Conservation (phyloP, 495 filamentous ascomycete species). For the Paragyromitra xinjiangensis region DNA sequence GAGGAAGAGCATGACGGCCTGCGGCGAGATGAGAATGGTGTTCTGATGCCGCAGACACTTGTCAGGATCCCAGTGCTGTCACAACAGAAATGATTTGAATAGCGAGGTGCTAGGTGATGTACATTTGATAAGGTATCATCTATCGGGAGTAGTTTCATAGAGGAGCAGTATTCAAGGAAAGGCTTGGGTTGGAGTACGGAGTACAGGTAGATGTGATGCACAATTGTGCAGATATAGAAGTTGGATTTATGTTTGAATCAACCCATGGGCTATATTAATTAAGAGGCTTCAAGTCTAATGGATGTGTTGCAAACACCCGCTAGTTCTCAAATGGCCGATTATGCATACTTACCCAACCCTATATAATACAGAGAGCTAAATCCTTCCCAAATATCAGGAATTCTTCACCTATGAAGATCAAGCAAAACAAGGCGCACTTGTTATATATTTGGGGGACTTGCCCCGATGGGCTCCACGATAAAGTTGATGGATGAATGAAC, state of each 20-base stretch:
- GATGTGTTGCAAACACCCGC: background rate
- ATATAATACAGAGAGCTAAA: no score
- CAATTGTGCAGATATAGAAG: conserved; percentile 13
- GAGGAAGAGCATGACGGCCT: conserved; percentile 60
- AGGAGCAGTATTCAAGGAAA: conserved; percentile 4
- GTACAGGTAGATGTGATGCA: conserved; percentile 21
- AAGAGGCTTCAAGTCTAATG: background rate
- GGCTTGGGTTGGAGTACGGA: conserved; percentile 30
- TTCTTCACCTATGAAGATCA: background rate
- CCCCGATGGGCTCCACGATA: background rate
- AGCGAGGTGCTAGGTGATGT: background rate
- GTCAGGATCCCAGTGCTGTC: conserved; percentile 72
- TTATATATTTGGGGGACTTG: background rate
- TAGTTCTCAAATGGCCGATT: background rate
- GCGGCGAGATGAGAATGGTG: conserved; percentile 59
- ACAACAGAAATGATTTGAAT: conserved; percentile 26
- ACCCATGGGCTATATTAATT: background rate
- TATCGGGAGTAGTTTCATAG: conserved; percentile 10
- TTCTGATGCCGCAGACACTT: conserved; percentile 76
- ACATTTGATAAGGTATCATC: conserved; percentile 5
- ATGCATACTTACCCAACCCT: background rate
- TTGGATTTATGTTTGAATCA: conserved; percentile 7
- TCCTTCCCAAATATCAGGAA: no score
- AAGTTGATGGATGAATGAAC: background rate
- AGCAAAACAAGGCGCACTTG: background rate